Evolutionary conservation across 176 grass and related monocot genomes (phyloP).

Genomic region (Eleusine indica): DNA sequence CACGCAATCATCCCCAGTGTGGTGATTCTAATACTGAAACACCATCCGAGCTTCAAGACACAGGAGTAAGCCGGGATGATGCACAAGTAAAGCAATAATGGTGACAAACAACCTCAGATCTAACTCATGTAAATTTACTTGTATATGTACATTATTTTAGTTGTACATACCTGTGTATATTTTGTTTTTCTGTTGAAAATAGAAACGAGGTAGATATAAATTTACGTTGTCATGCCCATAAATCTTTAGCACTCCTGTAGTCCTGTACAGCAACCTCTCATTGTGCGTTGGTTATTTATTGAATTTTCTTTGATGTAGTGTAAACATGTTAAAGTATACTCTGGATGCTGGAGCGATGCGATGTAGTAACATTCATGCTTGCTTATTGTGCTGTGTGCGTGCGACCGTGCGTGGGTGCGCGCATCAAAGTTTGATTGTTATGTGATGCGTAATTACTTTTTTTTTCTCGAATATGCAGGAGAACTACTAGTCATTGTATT

Average conservation of each 20-base stretch:
- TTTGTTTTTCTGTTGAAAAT: not conserved
- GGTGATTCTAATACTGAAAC: conserved; percentile 41
- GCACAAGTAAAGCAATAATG: conserved; percentile 34
- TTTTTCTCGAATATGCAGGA: too few relatives aligned
- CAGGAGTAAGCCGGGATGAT: conserved; percentile 20
- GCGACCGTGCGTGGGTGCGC: too few relatives aligned
- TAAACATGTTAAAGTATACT: not conserved
- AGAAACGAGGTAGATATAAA: not conserved
- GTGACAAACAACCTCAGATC: not conserved
- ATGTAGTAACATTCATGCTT: too few relatives aligned
- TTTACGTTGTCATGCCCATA: conserved; percentile 27
- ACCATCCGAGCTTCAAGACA: conserved; percentile 40
- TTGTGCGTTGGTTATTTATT: not conserved
- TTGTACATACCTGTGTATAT: conserved; percentile 24
- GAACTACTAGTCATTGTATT: too few relatives aligned
- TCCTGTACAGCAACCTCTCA: conserved; percentile 5
- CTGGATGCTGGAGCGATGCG: too few relatives aligned
- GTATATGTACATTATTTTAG: conserved; percentile 38
- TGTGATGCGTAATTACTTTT: too few relatives aligned
- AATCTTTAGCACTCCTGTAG: not conserved
- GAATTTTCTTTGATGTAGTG: conserved; percentile 18
- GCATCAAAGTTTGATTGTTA: too few relatives aligned
- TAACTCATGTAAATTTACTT: conserved; percentile 41
- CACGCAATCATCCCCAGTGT: conserved; percentile 45
- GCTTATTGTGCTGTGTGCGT: too few relatives aligned